A percentile compares a stretch with the other conserved stretches of the same genome.
These are phyloP conservation scores for Orbilia javanica DNA, from an alignment of 2,329 filamentous ascomycete species.

Conservation along the genomic window DNA sequence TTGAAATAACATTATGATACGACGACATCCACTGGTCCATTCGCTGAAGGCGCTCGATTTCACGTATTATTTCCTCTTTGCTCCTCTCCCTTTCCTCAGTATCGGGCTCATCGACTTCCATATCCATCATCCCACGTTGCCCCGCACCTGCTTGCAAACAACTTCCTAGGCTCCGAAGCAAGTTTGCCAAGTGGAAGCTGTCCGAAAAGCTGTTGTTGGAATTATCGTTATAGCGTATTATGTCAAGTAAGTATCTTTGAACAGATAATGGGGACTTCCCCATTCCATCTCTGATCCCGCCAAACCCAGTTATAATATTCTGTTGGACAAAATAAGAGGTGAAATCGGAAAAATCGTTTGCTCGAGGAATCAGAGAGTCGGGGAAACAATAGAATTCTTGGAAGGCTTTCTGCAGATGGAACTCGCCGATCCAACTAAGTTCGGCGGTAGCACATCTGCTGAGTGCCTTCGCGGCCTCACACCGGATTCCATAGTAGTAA, in stretches of 20 bases:
- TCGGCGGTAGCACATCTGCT: conserved; percentile 79
- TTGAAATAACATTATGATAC: conserved; percentile 72
- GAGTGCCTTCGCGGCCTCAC: conserved; percentile 83
- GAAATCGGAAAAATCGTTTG: conserved; percentile 92
- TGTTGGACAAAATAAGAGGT: conserved; percentile 86
- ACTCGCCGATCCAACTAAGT: conserved; percentile 80
- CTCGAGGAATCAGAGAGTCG: conserved; percentile 80
- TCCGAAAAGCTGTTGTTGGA: conserved; percentile 89
- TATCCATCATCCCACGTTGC: conserved; percentile 67
- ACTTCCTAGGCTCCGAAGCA: conserved; percentile 75
- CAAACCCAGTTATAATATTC: conserved; percentile 83
- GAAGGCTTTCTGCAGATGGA: conserved; percentile 87
- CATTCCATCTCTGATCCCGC: conserved; percentile 78
- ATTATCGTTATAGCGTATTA: conserved; percentile 94
- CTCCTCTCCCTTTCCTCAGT: conserved; percentile 66
- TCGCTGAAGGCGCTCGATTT: conserved; percentile 76
- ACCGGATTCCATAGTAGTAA: conserved; percentile 93
- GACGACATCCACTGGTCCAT: conserved; percentile 78
- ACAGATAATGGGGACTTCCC: conserved; percentile 83
- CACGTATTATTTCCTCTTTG: conserved; percentile 70
- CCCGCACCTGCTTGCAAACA: conserved; percentile 69
- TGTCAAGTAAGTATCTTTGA: conserved; percentile 86
- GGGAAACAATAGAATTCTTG: conserved; percentile 88
- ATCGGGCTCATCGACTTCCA: conserved; percentile 65
- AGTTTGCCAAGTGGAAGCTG: conserved; percentile 84